phyloP scores from a whole-genome alignment of 2,329 filamentous ascomycete species.

The Pyrenochaeta sp. region DNA sequence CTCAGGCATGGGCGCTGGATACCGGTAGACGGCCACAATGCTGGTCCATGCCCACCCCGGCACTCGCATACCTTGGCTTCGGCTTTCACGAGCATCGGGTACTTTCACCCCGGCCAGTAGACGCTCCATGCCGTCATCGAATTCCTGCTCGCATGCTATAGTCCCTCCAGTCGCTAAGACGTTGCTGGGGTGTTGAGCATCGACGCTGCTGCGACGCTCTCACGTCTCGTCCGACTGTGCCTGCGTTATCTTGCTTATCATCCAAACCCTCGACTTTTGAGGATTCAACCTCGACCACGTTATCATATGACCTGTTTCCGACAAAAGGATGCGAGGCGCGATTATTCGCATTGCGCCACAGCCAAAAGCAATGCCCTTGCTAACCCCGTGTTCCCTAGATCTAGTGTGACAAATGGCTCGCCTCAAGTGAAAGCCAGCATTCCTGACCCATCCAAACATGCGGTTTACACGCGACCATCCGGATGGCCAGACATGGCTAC shows the following conservation, averaged over 20 bases:
- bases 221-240: slow-evolving; percentile 10
- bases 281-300: neutral
- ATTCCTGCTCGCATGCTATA: slow-evolving; percentile 3
- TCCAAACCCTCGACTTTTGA: slow-evolving; percentile 1
- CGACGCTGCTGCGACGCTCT: neutral
- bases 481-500: neutral
- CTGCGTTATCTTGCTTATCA: slow-evolving; percentile 11
- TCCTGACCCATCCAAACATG: neutral
- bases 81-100: slow-evolving; percentile 7
- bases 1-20: neutral
- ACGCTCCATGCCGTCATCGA: slow-evolving; percentile 26
- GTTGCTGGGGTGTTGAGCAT: too few species aligned
- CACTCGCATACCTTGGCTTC: slow-evolving; percentile 10
- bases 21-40: neutral
- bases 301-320: slow-evolving; percentile 26
- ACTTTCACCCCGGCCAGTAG: slow-evolving; percentile 6
- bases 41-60: neutral
- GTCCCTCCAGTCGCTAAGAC: too few species aligned
- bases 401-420: slow-evolving; percentile 8
- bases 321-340: slow-evolving; percentile 26
- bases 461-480: neutral
- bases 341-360: slow-evolving; percentile 11
- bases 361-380: slow-evolving; percentile 11
- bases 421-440: slow-evolving; percentile 2
- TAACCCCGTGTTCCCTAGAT: slow-evolving; percentile 9